Evolutionary conservation across 345 rosid species (phyloP).

Genomic region (Fremontodendron californicum): DNA sequence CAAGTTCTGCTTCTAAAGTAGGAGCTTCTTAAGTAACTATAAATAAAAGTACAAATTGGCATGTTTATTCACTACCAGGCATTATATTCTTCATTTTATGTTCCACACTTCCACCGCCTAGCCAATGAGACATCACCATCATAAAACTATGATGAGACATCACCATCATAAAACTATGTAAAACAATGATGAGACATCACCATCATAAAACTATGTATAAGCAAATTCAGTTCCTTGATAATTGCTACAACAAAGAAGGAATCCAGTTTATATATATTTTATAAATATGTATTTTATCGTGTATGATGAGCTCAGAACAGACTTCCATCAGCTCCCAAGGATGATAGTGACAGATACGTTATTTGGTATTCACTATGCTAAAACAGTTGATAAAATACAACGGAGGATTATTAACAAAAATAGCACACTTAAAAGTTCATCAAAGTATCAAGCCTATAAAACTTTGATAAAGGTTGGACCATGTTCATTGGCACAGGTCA

Average conservation of each 20-base stretch:
- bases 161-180: too few relatives aligned
- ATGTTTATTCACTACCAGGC: neutral
- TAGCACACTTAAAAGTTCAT: neutral
- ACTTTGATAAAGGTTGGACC: neutral
- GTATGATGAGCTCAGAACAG: neutral
- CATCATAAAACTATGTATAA: too few relatives aligned
- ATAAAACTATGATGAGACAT: too few relatives aligned
- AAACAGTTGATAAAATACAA: neutral
- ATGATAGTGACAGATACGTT: neutral
- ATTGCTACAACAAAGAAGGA: neutral
- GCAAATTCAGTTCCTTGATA: neutral
- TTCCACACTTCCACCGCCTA: too few relatives aligned
- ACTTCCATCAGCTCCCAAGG: neutral
- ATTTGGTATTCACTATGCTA: neutral
- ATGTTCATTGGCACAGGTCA: neutral
- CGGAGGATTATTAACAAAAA: neutral
- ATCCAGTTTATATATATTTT: neutral
- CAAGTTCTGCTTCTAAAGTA: neutral
- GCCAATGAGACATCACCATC: too few relatives aligned
- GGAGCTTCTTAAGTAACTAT: neutral
- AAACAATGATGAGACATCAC: too few relatives aligned
- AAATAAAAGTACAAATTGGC: neutral
- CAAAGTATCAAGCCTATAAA: neutral
- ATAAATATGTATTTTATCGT: neutral
- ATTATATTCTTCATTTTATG: neutral